These are phyloP conservation scores for Saccharomycopsis fibuligera DNA, from an alignment of 805 yeast genomes.

Conservation along the genomic window DNA sequence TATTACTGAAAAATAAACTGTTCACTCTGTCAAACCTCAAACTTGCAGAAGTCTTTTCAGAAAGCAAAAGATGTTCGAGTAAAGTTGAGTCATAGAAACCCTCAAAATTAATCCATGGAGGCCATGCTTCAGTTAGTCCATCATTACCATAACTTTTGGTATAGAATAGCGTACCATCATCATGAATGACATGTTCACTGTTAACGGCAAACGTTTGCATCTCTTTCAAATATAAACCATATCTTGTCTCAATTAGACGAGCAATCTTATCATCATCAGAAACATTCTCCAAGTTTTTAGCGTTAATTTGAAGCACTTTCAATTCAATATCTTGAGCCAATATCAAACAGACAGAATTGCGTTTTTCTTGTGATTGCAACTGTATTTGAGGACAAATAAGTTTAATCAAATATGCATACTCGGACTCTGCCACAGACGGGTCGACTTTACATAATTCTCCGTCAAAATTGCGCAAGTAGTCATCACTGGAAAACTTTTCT, in stretches of 20 bases:
- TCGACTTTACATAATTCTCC: constrained; percentile 38
- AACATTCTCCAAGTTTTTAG: constrained; percentile 35
- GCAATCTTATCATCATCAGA: constrained; percentile 31
- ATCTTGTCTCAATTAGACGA: constrained; percentile 47
- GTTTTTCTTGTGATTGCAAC: constrained; percentile 38
- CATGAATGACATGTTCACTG: constrained; percentile 30
- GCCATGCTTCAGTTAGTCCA: constrained; percentile 40
- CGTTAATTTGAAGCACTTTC: constrained; percentile 41
- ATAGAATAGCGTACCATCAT: constrained; percentile 30
- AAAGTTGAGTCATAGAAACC: constrained; percentile 45
- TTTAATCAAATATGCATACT: constrained; percentile 46
- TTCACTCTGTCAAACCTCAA: constrained; percentile 46
- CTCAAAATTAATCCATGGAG: constrained; percentile 62
- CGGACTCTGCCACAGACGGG: constrained; percentile 36
- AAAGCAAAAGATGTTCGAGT: constrained; percentile 39
- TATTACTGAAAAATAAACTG: constrained; percentile 35
- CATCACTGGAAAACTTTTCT: constrained; percentile 17
- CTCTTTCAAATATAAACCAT: constrained; percentile 50
- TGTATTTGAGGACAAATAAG: constrained; percentile 61
- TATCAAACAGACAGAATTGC: constrained; percentile 40
- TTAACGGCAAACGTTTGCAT: constrained; percentile 48
- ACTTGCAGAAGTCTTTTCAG: constrained; percentile 49
- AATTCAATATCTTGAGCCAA: constrained; percentile 55
- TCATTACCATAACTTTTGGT: constrained; percentile 27
- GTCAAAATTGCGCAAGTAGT: constrained; percentile 39